Evolutionary conservation across 371 early-diverging fungal species (phyloP), one percentile per base, ranked within the genome.

Genomic region (Mortierella sp.): DNA sequence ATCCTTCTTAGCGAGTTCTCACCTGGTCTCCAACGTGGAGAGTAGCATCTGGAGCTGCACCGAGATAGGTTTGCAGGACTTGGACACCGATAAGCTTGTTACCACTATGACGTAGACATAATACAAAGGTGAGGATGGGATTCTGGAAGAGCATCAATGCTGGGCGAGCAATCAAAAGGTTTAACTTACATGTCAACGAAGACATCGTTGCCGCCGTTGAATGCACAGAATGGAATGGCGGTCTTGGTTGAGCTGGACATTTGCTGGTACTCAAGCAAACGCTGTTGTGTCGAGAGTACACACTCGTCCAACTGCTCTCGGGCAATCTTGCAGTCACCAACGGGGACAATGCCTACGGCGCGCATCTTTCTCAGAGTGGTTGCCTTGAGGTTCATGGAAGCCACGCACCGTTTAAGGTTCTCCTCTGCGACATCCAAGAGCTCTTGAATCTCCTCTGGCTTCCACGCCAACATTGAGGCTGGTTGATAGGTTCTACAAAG

Each of bases 21-120:
- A 87, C 88, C 86, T 92, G 95, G 80, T 95, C 95, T 53, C 94
- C 94, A 29, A 94, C 91, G 70, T 95, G 95, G 57, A 95, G 72
- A 0, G 93, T 93, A 29, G 87, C 84, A 6, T 76, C 72, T 6
- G 89, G 84, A 4, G 79, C 79, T 25, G 86, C 84, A 5, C 85
- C 87, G 5, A 94, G 81, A 58, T 86, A 85, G 9, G 82, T 74
- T 73, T 89, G 91, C 48, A 95, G 79, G n/a, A 92, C 83, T 60
- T 86, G 84, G 1, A 92, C 92, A 66, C 92, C 92, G 46, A 92
- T 89, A 15, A 90, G 79, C 81, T 92, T 92, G 80, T 91, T 91
- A 59, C 91, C 91, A 52, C 84, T 76, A 61, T 50, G 5, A 47
- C 18, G 26, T 16, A 65, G n/a, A 21, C 5, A 47, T 18, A 7